Evolutionary conservation across 352 stramenopile genomes (phyloP), one percentile per base, ranked within the genome.

Genomic region (Pythium scleroteichum): DNA sequence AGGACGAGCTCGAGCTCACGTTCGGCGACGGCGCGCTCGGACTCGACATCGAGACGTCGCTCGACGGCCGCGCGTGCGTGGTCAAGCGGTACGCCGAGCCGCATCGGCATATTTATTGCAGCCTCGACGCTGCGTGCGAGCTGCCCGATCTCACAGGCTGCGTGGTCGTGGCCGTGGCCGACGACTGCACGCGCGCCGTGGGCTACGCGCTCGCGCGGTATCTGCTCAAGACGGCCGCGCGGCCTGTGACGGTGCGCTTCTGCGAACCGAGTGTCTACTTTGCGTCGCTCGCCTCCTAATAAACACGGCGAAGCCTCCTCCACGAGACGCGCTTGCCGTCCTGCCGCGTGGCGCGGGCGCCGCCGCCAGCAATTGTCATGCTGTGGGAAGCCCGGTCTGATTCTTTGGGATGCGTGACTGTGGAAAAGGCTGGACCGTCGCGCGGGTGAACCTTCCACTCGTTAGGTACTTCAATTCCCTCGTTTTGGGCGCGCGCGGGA

Each of bases 181-280:
- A 81, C 48, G 84, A 93, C 58, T 83, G 67, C 53, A 93, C 84
- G n/a, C 73, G 74, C 22, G 64, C 79, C 40, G 71, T 93, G 17
- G 76, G 79, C 41, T 93, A 93, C 64, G 61, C 65, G 1, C 51
- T 93, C 23, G 79, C 78, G 20, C 78, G 78, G 3, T 91, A 89
- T 57, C 53, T 93, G 56, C 75, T 93, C 44, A 81, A 85, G 75
- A 90, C 84, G 8, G 74, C 81, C 1, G 47, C 69, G 17, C 69
- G 84, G 17, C 84, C 84, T 22, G 71, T 93, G 27, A 72, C 75
- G 41, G 78, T 93, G 45, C 79, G 81, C 62, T 88, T 91, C 66
- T 88, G 81, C 63, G 84, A 91, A 49, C 79, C 84, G 33, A 89
- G 79, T 58, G 67, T 85, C 53, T 93, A 88, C 69, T 93, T 88